Conservation (phyloP, 1,139 yeast species). For the Saccharomycopsis hybrid region DNA sequence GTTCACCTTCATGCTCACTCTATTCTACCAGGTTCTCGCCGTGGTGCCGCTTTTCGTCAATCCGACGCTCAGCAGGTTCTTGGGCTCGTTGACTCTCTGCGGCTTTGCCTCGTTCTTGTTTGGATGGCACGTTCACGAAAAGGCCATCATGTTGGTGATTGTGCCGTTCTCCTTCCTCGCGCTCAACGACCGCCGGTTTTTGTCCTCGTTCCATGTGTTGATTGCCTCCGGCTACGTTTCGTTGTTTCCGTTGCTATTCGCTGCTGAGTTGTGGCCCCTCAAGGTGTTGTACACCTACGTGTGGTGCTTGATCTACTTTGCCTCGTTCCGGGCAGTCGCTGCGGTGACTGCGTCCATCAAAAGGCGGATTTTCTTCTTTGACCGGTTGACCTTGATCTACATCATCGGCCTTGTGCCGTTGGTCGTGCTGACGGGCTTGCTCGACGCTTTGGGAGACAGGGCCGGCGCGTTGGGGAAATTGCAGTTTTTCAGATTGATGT, state of each 20-base stretch:
- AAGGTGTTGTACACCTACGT: constrained; percentile 74
- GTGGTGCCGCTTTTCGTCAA: constrained; percentile 66
- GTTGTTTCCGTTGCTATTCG: constrained; percentile 78
- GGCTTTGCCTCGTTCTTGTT: constrained; percentile 87
- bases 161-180: constrained; percentile 82
- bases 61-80: constrained; percentile 71
- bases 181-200: constrained; percentile 60
- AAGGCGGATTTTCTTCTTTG: constrained; percentile 55
- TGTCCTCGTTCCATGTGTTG: constrained; percentile 60
- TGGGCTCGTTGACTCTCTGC: constrained; percentile 82
- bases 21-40: constrained; percentile 72
- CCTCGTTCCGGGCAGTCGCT: constrained; percentile 64
- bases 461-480: constrained; percentile 44
- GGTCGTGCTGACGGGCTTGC: constrained; percentile 45
- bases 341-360: constrained; percentile 38
- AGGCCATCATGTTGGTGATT: constrained; percentile 85
- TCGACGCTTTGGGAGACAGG: constrained; percentile 52
- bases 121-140: constrained; percentile 99
- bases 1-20: constrained; percentile 68
- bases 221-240: constrained; percentile 83
- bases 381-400: constrained; percentile 63
- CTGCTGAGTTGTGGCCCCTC: constrained; percentile 71
- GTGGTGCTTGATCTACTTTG: constrained; percentile 77
- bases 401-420: constrained; percentile 63
- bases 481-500: constrained; percentile 75